A percentile compares a stretch with the other conserved stretches of the same genome.
Evolutionary conservation across 2,329 filamentous ascomycete species (phyloP).

Genomic region (Fusarium stilboides): DNA sequence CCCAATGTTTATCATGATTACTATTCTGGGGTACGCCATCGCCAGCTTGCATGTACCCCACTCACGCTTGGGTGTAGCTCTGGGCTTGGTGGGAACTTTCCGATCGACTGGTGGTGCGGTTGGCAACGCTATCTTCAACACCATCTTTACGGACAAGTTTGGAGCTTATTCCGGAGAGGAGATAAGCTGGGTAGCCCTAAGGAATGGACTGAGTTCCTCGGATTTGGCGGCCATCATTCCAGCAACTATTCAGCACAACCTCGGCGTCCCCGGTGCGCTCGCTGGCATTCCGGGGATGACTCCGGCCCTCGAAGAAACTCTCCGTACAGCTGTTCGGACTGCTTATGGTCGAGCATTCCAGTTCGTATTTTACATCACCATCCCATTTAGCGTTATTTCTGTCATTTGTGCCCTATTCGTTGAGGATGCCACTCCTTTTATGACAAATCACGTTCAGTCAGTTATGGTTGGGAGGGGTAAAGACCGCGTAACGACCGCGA

Average conservation of each 20-base stretch:
- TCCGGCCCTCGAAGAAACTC: background rate
- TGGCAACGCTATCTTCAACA: conserved; percentile 31
- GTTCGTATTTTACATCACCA: conserved; percentile 27
- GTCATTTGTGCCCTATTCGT: conserved; percentile 19
- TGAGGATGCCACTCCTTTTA: conserved; percentile 19
- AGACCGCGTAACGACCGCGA: background rate
- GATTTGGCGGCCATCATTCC: conserved; percentile 18
- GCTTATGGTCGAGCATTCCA: conserved; percentile 25
- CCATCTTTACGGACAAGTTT: conserved; percentile 29
- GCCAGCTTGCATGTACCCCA: conserved; percentile 34
- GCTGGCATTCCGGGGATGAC: conserved; percentile 8
- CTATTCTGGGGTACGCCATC: conserved; percentile 26
- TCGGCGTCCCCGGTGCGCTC: conserved; percentile 9
- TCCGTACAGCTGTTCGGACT: conserved; percentile 11
- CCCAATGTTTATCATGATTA: conserved; percentile 28
- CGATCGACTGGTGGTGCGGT: conserved; percentile 24
- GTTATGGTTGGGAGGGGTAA: conserved; percentile 6
- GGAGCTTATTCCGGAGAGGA: conserved; percentile 11
- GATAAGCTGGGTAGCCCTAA: conserved; percentile 1
- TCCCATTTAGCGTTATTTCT: conserved; percentile 17
- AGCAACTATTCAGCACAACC: conserved; percentile 7
- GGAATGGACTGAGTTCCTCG: background rate
- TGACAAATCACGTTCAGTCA: conserved; percentile 30
- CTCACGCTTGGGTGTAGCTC: conserved; percentile 29
- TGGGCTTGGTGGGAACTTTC: conserved; percentile 31